These are phyloP conservation scores for Sclerotinia subarctica DNA, from an alignment of 2,329 filamentous ascomycete genomes.

Conservation along the genomic window DNA sequence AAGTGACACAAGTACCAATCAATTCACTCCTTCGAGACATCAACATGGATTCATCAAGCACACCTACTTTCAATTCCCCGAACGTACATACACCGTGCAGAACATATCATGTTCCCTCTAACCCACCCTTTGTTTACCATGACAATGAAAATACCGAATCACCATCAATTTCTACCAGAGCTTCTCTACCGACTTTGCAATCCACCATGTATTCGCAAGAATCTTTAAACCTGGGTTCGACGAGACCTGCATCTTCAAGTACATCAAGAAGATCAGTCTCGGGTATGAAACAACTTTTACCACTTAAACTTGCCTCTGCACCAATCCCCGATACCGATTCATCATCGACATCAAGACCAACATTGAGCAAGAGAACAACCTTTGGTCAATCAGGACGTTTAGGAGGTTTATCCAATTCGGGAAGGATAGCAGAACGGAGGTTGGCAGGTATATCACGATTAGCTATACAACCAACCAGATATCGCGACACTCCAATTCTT, in stretches of 20 bases:
- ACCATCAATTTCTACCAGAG: constrained; percentile 11
- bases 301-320: constrained; percentile 29
- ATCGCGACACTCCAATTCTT: constrained; percentile 33
- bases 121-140: constrained; percentile 16
- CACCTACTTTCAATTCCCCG: constrained; percentile 19
- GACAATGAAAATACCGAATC: constrained; percentile 16
- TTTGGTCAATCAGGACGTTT: constrained; percentile 13
- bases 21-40: constrained; percentile 6
- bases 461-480: constrained; percentile 20
- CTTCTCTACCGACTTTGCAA: constrained; percentile 20
- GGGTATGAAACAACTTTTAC: constrained; percentile 33
- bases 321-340: constrained; percentile 15
- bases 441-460: background rate
- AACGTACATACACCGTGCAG: constrained; percentile 21
- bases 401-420: constrained; percentile 1
- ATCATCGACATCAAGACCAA: constrained; percentile 7
- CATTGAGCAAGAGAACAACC: constrained; percentile 16
- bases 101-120: no score
- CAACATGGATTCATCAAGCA: constrained; percentile 11
- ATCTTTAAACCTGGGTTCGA: background rate
- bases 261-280: constrained; percentile 29
- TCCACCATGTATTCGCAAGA: constrained; percentile 21
- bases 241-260: constrained; percentile 17
- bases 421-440: background rate
- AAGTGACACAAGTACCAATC: constrained; percentile 7